Evolutionary conservation across 257 asterid species (phyloP).

Genomic region (Petunia axillaris): DNA sequence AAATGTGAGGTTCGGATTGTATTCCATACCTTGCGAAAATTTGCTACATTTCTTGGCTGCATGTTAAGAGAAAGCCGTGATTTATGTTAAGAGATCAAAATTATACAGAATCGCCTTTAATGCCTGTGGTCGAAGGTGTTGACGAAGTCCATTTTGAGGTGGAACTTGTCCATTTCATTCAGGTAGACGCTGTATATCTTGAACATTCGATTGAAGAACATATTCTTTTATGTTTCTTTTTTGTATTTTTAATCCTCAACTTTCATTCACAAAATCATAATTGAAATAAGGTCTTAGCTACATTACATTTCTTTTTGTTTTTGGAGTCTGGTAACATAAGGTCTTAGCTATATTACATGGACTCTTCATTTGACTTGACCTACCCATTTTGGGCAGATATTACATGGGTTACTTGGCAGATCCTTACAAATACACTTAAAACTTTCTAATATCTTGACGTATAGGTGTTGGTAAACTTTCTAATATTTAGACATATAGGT

Average conservation of each 20-base stretch:
- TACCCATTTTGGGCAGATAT: neutral
- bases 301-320: no score
- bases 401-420: constrained; percentile 3
- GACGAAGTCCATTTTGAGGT: constrained; percentile 89
- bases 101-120: constrained; percentile 56
- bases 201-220: neutral
- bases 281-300: neutral
- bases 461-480: neutral
- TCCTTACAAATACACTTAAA: neutral
- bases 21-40: neutral
- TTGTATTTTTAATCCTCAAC: neutral
- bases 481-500: neutral
- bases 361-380: constrained; percentile 20
- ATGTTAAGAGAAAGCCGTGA: constrained; percentile 71
- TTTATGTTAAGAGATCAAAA: constrained; percentile 65
- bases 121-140: constrained; percentile 61
- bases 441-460: no score
- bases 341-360: neutral
- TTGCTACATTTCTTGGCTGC: neutral
- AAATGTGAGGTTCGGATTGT: constrained; percentile 69
- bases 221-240: neutral
- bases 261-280: neutral
- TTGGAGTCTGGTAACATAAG: no score
- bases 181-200: constrained; percentile 49
- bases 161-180: constrained; percentile 85